Evolutionary conservation across 805 yeast genomes (phyloP), one percentile per base, ranked within the genome.

Genomic region (Saturnispora halmiae): DNA sequence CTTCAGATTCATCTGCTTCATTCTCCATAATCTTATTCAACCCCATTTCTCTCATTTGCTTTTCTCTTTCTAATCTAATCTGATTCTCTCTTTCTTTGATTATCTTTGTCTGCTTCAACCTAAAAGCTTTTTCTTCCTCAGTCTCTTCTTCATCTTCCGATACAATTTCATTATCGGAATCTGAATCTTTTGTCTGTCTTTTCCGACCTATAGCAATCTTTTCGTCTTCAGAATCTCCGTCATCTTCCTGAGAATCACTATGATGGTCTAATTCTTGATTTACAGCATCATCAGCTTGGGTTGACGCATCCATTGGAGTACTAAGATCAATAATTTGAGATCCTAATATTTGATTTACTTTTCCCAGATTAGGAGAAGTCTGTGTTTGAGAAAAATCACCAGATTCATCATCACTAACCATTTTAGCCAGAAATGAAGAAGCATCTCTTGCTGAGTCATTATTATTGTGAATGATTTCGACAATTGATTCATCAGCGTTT

Each of bases 1-100:
- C 94, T 45, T 84, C 94, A 28, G 92, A 82, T 63, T 84, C 94
- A 50, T 75, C 87, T 33, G 94, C 94, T 64, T 83, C 92, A 36
- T 81, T 79, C 51, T 84, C 90, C 55, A 83, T 66, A 40, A 84
- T 70, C 20, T 72, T 66, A 40, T 68, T 68, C 15, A 77, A 49
- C 2, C 88, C 88, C 43, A 62, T 67, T 22, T 70, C 63, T 46
- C 72, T 81, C 65, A 79, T 59, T 46, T 76, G 82, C 46, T 63
- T 51, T 42, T 62, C 70, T 38, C 72, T 60, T 36, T 55, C 50
- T 34, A 48, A 46, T 27, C 57, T 48, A 15, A 49, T 46, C 6
- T 36, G 38, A 22, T 54, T 58, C 16, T 55, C 54, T 11, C 38
- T 40, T 31, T 46, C 50, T 34, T 48, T 54, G 1, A 55, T 54